Evolutionary conservation across 257 asterid species (phyloP), one percentile per base, ranked within the genome.

Genomic region (Plectranthus barbatus): DNA sequence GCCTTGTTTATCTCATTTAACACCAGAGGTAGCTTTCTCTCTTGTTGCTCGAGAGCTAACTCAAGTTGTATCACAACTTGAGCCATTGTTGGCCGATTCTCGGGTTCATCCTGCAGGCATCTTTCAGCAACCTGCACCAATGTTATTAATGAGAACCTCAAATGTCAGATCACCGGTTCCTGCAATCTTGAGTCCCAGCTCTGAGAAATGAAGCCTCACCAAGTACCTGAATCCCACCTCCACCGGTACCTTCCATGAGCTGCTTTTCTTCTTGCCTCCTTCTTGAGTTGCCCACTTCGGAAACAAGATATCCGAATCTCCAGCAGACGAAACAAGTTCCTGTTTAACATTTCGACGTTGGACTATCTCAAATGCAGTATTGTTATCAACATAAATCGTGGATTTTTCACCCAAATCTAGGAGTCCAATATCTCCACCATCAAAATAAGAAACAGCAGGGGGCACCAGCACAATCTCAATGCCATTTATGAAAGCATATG

Each of bases 181-280:
- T 13, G 50, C 65, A 12, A 66, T 47, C 72, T 60, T 63, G 31
- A 73, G 68, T 57, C 77, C 85, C 47, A 76, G 40, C 18, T 76
- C 80, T 4, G 71, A 76, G 73, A 80, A 82, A 72, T 85, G 85
- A 48, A 85, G 70, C 79, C 88, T 78, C 20, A 80, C 51, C 80
- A 82, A 58, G 54, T 85, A 82, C 64, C 71, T 72, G 37, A 80
- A 85, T 13, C 93, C 85, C 31, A 80, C 77, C 73, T 78, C 74
- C 29, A 80, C 81, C 0, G 78, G 64, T 65, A 69, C 33, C 46
- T 36, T 73, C 89, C 87, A 82, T 4, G 77, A 70, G 33, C 40
- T 52, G 34, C 13, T 33, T 56, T 60, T 42, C 63, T 51, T 45
- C 41, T 72, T 52, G 29, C 9, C 54, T 3, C 14, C 29, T 24